Evolutionary conservation across 2,329 filamentous ascomycete species (phyloP), one percentile per base, ranked within the genome.

Genomic region (Davidsoniella virescens): DNA sequence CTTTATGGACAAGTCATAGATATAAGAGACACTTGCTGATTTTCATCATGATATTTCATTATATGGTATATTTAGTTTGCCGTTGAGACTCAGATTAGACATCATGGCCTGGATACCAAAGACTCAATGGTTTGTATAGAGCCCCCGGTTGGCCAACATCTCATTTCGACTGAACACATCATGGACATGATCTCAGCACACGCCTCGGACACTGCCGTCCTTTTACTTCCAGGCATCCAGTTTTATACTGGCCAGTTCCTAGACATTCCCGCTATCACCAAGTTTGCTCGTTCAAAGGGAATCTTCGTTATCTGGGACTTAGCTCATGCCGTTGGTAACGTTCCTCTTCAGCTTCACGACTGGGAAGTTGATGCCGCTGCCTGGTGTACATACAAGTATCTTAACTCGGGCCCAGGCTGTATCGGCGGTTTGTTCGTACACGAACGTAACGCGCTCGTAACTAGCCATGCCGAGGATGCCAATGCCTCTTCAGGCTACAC

Each of bases 341-440:
- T 93, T 2, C 78, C 83, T 39, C 65, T 94, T 16, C 66, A 71
- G 52, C 71, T 94, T 17, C 87, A 94, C 63, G 84, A 90, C 58
- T 94, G 87, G 87, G 74, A 84, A 56, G 86, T 93, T 33, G 87
- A 94, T 63, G 94, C 94, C 59, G 87, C 88, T 14, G 84, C 76
- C 49, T 94, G 87, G 87, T 94, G 87, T 65, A 88, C 82, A 16
- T 94, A 94, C 72, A 94, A 94, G 67, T 94, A 94, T 67, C 75
- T 94, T 62, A 94, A 94, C 61, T 79, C 80, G 23, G 87, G 87
- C 0, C 86, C 87, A 0, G 87, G 87, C 3, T 73, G 80, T 14
- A 93, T 93, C 55, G 86, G 77, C 1, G 87, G 82, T 0, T 69
- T 82, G 1, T 94, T 87, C 56, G 82, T 94, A 7, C 86, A 94